Evolutionary conservation across 2,329 filamentous ascomycete genomes (phyloP), one percentile per base, ranked within the genome.

Genomic region (Fusarium torreyae): DNA sequence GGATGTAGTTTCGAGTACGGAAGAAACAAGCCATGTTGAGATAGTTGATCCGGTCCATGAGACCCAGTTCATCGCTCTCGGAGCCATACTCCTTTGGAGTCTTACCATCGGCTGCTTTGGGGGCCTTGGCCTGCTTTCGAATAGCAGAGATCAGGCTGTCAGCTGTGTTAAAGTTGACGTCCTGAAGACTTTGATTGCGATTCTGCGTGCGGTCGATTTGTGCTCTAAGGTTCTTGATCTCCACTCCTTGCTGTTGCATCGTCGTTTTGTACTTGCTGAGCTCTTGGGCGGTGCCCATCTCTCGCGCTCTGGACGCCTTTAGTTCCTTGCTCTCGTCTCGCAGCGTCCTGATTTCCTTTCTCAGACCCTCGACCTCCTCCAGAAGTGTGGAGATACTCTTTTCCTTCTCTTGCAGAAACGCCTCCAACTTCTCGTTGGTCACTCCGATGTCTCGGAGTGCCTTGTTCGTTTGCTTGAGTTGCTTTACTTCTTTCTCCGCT

Each of bases 21-120:
- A 69, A 18, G 53, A 70, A 70, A 38, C 38, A 67, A 17, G 44
- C 28, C 9, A 69, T 24, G 43, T 70, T 68, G 28, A 70, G 62
- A 24, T 68, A 69, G 45, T 69, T 69, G 38, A 70, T 70, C 20
- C 63, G 45, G 18, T 70, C 67, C 49, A 39, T 49, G n/a, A 55
- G 62, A 2, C 28, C 50, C 46, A 52, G 36, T 13, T 48, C 24
- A n/a, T 11, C 33, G 10, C 10, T 31, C 28, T 31, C 28, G 2
- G 28, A 31, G 10, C 28, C 28, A 31, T 31, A 31, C 28, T 31
- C 28, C 28, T 31, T 31, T 10, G 10, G 10, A 31, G 28, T 5
- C 10, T 31, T 31, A 13, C 10, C 28, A 31, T 31, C 10, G 28
- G 10, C 28, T 31, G 9, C 10, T 5, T 39, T 11, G 15, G 7